These are phyloP conservation scores for Orobanche coerulescens DNA, from an alignment of 257 asterid species.

Conservation along the genomic window DNA sequence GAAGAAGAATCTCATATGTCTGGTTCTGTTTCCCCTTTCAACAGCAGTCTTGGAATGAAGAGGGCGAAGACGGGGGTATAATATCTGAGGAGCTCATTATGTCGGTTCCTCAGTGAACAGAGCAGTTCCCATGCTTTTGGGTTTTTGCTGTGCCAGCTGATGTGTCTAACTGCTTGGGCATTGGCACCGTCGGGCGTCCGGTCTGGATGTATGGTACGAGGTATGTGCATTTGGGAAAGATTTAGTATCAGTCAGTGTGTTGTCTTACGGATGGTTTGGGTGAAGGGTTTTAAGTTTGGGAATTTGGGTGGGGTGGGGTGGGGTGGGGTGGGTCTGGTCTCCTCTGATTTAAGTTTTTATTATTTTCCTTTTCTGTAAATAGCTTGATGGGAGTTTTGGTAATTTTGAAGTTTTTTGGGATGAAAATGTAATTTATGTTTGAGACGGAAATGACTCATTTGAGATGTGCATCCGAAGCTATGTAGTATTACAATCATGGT, in stretches of 20 bases:
- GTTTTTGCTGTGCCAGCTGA: slow-evolving; percentile 23
- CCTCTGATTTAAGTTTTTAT: slow-evolving; percentile 13
- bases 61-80: slow-evolving; percentile 67
- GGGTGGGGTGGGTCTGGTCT: slow-evolving; percentile 13
- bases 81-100: slow-evolving; percentile 16
- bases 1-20: slow-evolving; percentile 65
- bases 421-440: not conserved
- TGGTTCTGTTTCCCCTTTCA: slow-evolving; percentile 66
- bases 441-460: not conserved
- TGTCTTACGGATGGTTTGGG: slow-evolving; percentile 15
- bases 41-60: slow-evolving; percentile 67
- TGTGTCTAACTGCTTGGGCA: slow-evolving; percentile 28
- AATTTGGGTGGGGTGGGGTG: slow-evolving; percentile 15
- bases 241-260: slow-evolving; percentile 3
- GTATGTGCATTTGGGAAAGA: slow-evolving; percentile 30
- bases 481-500: not conserved
- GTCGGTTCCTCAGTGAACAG: slow-evolving; percentile 14
- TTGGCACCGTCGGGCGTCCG: slow-evolving; percentile 22
- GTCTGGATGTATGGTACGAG: slow-evolving; percentile 29
- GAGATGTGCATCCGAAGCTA: not conserved
- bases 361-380: slow-evolving; percentile 19
- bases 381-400: slow-evolving; percentile 22
- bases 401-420: not conserved
- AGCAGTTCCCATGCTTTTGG: slow-evolving; percentile 24
- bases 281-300: slow-evolving; percentile 19